Base-by-base conservation (phyloP, 2,329 filamentous ascomycete species). In the Ophiostoma triangulosporum region DNA sequence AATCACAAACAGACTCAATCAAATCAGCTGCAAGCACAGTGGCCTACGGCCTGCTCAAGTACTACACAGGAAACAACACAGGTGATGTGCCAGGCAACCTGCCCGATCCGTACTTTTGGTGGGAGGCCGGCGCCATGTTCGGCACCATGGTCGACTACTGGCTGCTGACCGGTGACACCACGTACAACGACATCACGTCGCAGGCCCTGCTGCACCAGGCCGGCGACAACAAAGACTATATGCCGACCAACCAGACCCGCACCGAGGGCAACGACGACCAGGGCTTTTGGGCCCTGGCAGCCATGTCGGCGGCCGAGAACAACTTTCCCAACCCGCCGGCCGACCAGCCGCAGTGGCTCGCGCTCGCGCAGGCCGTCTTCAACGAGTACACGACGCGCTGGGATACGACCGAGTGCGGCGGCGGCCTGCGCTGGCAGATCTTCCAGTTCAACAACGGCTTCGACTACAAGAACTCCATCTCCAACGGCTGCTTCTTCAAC, bases 361-460 rank as follows among this genome's bases (percentile, higher is more conserved):
- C 82, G 6, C 74, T 93, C 52, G 83, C 78, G 0, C 84, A 89
- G 65, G 84, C 83, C 11, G 84, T 88, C 2, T 94, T 91, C 67
- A 88, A 91, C 69, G 81, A 84, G 50, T 88, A 88, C 62, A 80
- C 78, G 2, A 67, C 68, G 20, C 78, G 87, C 22, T 91, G 86
- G 84, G 82, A 93, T 60, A 69, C 68, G 2, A 62, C 68, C 0
- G 73, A 72, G 1, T 95, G 88, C 65, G 72, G 69, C 48, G 88
- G 88, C 50, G 88, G 88, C 9, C 68, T 95, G 59, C 80, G 84
- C 58, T 95, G 89, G 89, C 88, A 95, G 69, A 85, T 94, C 57
- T 90, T 84, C 69, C 74, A 78, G 12, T 86, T 83, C 69, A 89
- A 89, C 69, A 78, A 74, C 54, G 87, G 87, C 50, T 83, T 71